Conservation (phyloP, 2,329 filamentous ascomycete species). For the Neofusicoccum sp. region DNA sequence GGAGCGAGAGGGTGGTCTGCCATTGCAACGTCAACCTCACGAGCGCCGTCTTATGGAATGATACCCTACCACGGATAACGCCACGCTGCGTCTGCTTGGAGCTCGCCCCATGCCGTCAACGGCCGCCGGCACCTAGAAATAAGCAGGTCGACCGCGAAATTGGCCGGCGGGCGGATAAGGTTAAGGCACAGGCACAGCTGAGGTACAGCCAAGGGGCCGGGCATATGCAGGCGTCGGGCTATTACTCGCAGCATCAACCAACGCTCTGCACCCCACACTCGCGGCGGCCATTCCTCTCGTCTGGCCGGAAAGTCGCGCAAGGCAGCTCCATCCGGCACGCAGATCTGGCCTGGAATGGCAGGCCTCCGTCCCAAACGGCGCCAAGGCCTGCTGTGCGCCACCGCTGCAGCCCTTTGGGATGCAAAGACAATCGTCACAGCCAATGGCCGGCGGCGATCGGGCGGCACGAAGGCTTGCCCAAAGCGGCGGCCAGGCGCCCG, state of each 20-base stretch:
- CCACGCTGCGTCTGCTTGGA: constrained; percentile 21
- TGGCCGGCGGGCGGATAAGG: constrained; percentile 1
- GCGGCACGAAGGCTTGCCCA: constrained; percentile 1
- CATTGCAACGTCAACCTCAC: constrained; percentile 34
- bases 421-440: constrained; percentile 13
- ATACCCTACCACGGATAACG: constrained; percentile 29
- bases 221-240: constrained; percentile 15
- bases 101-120: constrained; percentile 22
- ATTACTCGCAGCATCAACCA: constrained; percentile 15
- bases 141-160: neutral
- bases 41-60: constrained; percentile 31
- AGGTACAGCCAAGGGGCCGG: neutral
- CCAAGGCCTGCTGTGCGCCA: constrained; percentile 17
- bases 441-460: neutral
- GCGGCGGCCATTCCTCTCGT: constrained; percentile 15
- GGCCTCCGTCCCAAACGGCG: constrained; percentile 15
- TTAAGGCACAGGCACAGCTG: neutral
- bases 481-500: constrained; percentile 4
- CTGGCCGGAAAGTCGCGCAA: constrained; percentile 8
- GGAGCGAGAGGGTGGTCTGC: constrained; percentile 25
- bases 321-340: constrained; percentile 16
- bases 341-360: constrained; percentile 19
- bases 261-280: constrained; percentile 16
- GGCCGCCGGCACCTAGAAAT: neutral
- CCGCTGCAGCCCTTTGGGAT: constrained; percentile 5